Evolutionary conservation across 176 grass and related monocot genomes (phyloP).

Genomic region (Eragrostis nindensis): DNA sequence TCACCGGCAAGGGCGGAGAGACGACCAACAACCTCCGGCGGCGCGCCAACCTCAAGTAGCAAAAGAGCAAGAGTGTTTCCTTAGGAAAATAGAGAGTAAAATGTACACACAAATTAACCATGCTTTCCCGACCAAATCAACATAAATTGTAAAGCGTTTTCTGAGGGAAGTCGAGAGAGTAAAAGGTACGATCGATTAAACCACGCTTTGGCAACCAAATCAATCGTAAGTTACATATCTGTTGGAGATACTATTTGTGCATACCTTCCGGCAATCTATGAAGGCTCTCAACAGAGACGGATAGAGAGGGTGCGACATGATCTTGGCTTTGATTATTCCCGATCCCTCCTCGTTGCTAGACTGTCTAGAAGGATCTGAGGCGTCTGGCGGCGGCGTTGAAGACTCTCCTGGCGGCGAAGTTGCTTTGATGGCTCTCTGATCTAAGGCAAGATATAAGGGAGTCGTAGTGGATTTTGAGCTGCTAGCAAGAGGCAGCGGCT

Average conservation of each 20-base stretch:
- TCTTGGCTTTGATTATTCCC: constrained; percentile 72
- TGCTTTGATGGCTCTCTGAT: constrained; percentile 30
- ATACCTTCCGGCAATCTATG: constrained; percentile 85
- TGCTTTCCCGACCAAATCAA: not conserved
- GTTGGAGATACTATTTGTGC: not conserved
- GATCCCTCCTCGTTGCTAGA: constrained; percentile 25
- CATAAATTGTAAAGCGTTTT: constrained; percentile 10
- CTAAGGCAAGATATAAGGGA: constrained; percentile 40
- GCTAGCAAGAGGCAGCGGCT: constrained; percentile 42
- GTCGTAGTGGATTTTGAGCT: constrained; percentile 49
- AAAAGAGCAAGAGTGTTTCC: constrained; percentile 32
- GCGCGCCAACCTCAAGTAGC: constrained; percentile 66
- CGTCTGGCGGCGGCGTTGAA: not conserved
- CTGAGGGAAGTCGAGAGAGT: not conserved
- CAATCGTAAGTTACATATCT: not conserved
- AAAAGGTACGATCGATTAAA: not conserved
- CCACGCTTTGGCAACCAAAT: not conserved
- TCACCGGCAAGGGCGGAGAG: constrained; percentile 57
- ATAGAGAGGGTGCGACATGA: constrained; percentile 81
- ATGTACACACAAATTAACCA: not conserved
- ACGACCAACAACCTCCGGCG: constrained; percentile 58
- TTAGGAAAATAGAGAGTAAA: not conserved
- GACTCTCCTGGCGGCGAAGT: constrained; percentile 17
- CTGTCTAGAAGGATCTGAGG: constrained; percentile 33
- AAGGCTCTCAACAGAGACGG: constrained; percentile 71